Percentiles rank a stretch among this genome's conserved stretches.
Conservation (phyloP, 1,139 yeast species). For the Kodamaea derodonti region DNA sequence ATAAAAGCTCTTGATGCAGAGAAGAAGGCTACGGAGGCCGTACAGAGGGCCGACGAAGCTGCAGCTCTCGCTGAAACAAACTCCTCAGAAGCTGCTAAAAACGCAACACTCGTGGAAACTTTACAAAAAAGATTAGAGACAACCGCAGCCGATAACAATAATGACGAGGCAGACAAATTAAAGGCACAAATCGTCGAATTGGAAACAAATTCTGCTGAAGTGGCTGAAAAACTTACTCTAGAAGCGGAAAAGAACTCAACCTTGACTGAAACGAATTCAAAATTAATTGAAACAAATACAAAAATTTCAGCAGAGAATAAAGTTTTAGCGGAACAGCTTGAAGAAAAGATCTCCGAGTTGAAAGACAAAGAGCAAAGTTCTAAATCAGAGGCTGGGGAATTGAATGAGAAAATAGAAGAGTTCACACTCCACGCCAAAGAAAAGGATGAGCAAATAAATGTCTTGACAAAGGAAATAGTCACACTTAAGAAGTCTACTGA, state of each 20-base stretch:
- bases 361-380: not conserved
- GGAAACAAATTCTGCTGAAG: not conserved
- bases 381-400: not conserved
- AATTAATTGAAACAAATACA: not conserved
- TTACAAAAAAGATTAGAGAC: not conserved
- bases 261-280: slow-evolving; percentile 1
- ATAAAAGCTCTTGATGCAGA: slow-evolving; percentile 14
- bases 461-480: not conserved
- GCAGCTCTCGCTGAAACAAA: no score
- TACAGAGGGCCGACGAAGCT: not conserved
- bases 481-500: not conserved
- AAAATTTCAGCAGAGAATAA: slow-evolving; percentile 1
- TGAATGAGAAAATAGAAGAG: slow-evolving; percentile 3
- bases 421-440: slow-evolving; percentile 3
- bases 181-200: not conserved
- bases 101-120: not conserved
- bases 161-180: not conserved
- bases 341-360: not conserved
- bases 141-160: not conserved
- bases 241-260: not conserved
- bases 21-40: not conserved
- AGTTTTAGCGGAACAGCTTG: no score
- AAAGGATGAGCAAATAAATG: not conserved
- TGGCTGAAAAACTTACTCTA: not conserved
- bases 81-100: not conserved